These are phyloP conservation scores for Graphiopsis chlorocephala DNA, from an alignment of 2,329 filamentous ascomycete species.

Conservation along the genomic window DNA sequence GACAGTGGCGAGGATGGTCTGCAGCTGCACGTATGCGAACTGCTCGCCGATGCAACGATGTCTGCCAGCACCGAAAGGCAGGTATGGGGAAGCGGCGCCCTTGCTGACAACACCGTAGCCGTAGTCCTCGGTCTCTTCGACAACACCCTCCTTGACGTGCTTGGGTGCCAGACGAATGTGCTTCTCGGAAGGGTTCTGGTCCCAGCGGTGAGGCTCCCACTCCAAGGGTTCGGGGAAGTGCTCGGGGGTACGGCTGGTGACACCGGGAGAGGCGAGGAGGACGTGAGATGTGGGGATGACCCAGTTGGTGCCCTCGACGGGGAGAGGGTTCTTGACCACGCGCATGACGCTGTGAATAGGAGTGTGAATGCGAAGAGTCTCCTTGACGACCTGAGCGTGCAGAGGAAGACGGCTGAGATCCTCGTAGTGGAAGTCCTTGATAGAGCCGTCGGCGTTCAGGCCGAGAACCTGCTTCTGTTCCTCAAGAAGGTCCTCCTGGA, in stretches of 20 bases:
- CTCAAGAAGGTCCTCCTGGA: slow-evolving; percentile 76
- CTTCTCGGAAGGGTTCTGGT: slow-evolving; percentile 55
- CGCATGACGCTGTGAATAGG: slow-evolving; percentile 96
- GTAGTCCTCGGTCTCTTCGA: slow-evolving; percentile 76
- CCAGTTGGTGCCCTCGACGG: slow-evolving; percentile 76
- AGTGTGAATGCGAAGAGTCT: slow-evolving; percentile 85
- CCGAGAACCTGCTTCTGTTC: slow-evolving; percentile 77
- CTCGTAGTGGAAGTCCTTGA: slow-evolving; percentile 74
- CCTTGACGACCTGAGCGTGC: slow-evolving; percentile 81
- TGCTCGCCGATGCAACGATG: slow-evolving; percentile 97
- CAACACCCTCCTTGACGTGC: slow-evolving; percentile 30
- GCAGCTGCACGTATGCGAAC: slow-evolving; percentile 89
- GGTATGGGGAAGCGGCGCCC: slow-evolving; percentile 82
- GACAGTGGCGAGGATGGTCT: slow-evolving; percentile 75
- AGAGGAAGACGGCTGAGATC: slow-evolving; percentile 75
- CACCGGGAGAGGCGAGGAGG: slow-evolving; percentile 80
- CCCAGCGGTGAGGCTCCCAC: slow-evolving; percentile 94
- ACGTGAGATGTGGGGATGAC: slow-evolving; percentile 77
- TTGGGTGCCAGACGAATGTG: slow-evolving; percentile 29
- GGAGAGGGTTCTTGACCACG: slow-evolving; percentile 84
- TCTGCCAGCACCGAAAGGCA: slow-evolving; percentile 89
- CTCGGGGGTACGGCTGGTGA: slow-evolving; percentile 66
- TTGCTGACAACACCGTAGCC: slow-evolving; percentile 92
- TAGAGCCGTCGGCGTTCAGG: slow-evolving; percentile 49
- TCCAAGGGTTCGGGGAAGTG: slow-evolving; percentile 78